Evolutionary conservation across 495 filamentous ascomycete species (phyloP).

Genomic region (Delitschia confertaspora): DNA sequence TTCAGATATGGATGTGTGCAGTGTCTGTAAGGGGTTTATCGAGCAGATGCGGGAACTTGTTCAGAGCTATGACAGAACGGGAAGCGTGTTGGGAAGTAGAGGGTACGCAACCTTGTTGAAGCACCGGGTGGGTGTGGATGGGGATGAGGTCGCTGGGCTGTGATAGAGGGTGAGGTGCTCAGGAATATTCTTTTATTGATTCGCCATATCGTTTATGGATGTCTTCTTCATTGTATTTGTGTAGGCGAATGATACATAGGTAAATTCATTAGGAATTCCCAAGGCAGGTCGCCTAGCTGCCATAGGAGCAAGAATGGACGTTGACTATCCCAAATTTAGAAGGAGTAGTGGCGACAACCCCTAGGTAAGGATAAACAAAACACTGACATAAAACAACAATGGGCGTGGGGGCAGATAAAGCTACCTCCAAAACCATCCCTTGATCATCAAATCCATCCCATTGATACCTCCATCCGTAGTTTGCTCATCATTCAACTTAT

Average conservation of each 20-base stretch:
- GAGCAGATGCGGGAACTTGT: conserved; percentile 13
- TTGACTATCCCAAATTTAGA: background rate
- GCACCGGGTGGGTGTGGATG: background rate
- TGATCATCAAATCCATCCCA: too few relatives aligned
- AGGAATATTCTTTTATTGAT: background rate
- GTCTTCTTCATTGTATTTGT: background rate
- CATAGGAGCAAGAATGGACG: background rate
- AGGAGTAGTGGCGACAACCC: too few relatives aligned
- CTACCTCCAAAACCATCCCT: too few relatives aligned
- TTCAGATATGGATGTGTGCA: conserved; percentile 6
- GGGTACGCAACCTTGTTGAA: background rate
- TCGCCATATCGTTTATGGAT: background rate
- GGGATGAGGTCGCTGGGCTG: background rate
- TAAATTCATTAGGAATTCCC: background rate
- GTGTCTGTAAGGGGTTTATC: conserved; percentile 1
- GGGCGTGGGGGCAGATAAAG: too few relatives aligned
- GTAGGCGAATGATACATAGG: background rate
- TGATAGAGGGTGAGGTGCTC: background rate
- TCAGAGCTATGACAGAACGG: background rate
- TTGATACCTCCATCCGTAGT: too few relatives aligned
- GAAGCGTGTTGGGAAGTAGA: conserved; percentile 7
- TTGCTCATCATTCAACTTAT: too few relatives aligned
- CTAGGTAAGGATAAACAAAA: too few relatives aligned
- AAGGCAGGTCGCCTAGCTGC: too few relatives aligned
- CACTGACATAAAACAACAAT: too few relatives aligned